Evolutionary conservation across 2,329 filamentous ascomycete species (phyloP).

Genomic region (Pseudofabraea citricarpa): DNA sequence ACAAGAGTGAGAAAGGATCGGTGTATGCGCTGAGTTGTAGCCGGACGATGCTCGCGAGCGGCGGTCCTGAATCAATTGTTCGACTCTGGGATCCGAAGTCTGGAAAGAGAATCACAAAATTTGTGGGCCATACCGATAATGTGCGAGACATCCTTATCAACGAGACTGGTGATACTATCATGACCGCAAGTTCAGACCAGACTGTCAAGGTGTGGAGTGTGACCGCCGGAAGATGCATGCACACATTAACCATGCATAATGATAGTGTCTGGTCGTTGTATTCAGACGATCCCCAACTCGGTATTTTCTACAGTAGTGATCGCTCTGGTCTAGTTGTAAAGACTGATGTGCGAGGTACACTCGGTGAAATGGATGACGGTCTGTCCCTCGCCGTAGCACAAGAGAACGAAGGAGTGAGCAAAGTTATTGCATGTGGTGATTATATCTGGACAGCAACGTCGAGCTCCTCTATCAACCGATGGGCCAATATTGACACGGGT

Average conservation of each 20-base stretch:
- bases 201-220: slow-evolving; percentile 98
- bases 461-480: slow-evolving; percentile 70
- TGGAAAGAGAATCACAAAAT: slow-evolving; percentile 88
- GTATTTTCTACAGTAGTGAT: slow-evolving; percentile 92
- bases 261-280: slow-evolving; percentile 96
- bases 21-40: slow-evolving; percentile 85
- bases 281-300: slow-evolving; percentile 79
- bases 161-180: slow-evolving; percentile 80
- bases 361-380: slow-evolving; percentile 76
- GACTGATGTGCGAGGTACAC: slow-evolving; percentile 76
- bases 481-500: slow-evolving; percentile 75
- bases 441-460: slow-evolving; percentile 70
- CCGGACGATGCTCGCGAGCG: slow-evolving; percentile 79
- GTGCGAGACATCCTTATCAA: slow-evolving; percentile 88
- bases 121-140: slow-evolving; percentile 94
- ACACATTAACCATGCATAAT: slow-evolving; percentile 98
- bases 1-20: slow-evolving; percentile 84
- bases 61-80: slow-evolving; percentile 89
- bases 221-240: slow-evolving; percentile 91
- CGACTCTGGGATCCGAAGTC: slow-evolving; percentile 87
- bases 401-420: slow-evolving; percentile 78
- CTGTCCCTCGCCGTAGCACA: slow-evolving; percentile 86
- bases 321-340: slow-evolving; percentile 92
- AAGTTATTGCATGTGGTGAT: slow-evolving; percentile 47
- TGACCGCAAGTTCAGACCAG: slow-evolving; percentile 93